Percentiles rank a stretch among this genome's conserved stretches.
These are phyloP conservation scores for Skeletonema costatum DNA, from an alignment of 108 stramenopile genomes.

Conservation along the genomic window DNA sequence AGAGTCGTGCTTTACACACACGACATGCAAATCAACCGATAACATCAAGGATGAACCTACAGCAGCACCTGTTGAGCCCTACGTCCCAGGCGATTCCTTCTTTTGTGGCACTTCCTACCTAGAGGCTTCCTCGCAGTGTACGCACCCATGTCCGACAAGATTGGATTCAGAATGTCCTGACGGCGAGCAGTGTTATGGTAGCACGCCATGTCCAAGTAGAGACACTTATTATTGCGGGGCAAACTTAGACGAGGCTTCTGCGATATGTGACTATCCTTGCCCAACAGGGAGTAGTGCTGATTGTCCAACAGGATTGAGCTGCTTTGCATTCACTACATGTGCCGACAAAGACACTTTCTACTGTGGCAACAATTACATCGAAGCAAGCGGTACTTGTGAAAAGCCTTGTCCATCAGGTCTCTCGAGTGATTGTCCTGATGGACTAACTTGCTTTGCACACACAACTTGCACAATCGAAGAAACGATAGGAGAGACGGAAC, in stretches of 20 bases:
- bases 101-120: slow-evolving; percentile 49
- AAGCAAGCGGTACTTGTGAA: slow-evolving; percentile 39
- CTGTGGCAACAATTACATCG: slow-evolving; percentile 46
- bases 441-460: slow-evolving; percentile 47
- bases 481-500: slow-evolving; percentile 2
- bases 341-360: slow-evolving; percentile 49
- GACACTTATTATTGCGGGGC: slow-evolving; percentile 52
- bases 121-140: slow-evolving; percentile 43
- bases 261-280: slow-evolving; percentile 42
- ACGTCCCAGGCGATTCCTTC: slow-evolving; percentile 51
- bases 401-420: slow-evolving; percentile 33
- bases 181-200: slow-evolving; percentile 44
- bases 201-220: slow-evolving; percentile 46
- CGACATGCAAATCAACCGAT: slow-evolving; percentile 58
- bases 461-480: slow-evolving; percentile 33
- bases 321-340: slow-evolving; percentile 52
- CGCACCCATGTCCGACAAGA: slow-evolving; percentile 39
- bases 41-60: slow-evolving; percentile 18
- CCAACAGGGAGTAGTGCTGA: slow-evolving; percentile 27
- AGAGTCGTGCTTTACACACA: slow-evolving; percentile 81
- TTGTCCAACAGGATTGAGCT: slow-evolving; percentile 46
- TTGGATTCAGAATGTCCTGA: slow-evolving; percentile 43
- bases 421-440: slow-evolving; percentile 40
- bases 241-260: slow-evolving; percentile 41
- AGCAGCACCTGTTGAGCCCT: slow-evolving; percentile 13